Evolutionary conservation across 441 rosid species (phyloP), one percentile per base, ranked within the genome.

Genomic region (Aquilaria agallochum): DNA sequence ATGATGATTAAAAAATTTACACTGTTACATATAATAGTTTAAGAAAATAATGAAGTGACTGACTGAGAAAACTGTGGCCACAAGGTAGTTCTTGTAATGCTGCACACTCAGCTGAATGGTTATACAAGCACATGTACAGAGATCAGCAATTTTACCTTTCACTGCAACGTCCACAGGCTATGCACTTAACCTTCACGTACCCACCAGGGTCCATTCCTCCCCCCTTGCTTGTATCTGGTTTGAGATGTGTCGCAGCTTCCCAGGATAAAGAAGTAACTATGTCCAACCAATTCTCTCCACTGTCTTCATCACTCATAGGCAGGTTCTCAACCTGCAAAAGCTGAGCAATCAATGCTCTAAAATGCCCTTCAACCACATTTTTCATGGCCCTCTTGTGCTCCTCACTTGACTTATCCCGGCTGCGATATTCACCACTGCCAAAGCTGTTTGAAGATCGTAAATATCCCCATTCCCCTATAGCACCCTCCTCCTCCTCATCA

Each of bases 181-280:
- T 72, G 69, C 95, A 83, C 74, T 88, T 88, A 63, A 88, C 86
- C 78, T 88, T 88, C 65, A 88, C 95, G 67, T 88, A 88, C 59
- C 88, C 88, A 59, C 92, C 95, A 7, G 95, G 95, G 73, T 85
- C 95, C 95, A 88, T 88, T 62, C 89, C 89, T 67, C 95, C 92
- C 48, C 88, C 72, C 72, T 64, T 82, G 67, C 95, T 88, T 36
- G 76, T 85, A 76, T 88, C 95, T 33, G 95, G 95, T 78, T 77
- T 88, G 52, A 88, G 82, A 66, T 85, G 85, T 31, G 89, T 72
- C 30, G 95, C 92, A 68, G 95, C 95, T 62, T 85, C 88, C 95
- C 95, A 88, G 9, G 95, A 85, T 66, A 88, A 76, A 64, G 86
- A 80, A 11, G 95, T 81, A 50, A 88, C 79, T 66, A 82, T 88